Base-by-base conservation (phyloP, 768 basidiomycete genomes). In the Polyporus arcularius region DNA sequence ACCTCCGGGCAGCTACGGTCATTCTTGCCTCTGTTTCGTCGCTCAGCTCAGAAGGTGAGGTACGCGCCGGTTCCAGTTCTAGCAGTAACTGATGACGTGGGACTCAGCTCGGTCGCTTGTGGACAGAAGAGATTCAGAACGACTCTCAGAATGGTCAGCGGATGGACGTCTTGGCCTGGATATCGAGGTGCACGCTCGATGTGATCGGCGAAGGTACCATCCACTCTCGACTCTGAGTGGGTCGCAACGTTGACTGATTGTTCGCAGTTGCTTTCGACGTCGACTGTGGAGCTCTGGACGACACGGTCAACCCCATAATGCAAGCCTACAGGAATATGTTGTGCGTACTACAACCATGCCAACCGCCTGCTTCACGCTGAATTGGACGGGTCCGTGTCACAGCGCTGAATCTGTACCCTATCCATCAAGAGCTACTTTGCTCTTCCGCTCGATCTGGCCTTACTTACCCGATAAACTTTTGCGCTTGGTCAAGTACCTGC, bases 281-380 rank as follows among this genome's bases (percentile, higher is more conserved):
- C 12, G 60, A 70, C 8, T 66, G 70, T 2, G 67, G 64, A 11
- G 59, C 68, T 1, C 58, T 71, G 26, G 69, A 71, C 50, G 57
- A 65, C 26, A 48, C 55, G 5, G 31, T 65, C 31, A 68, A 60
- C 28, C 59, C 57, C 8, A 41, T 69, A 21, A 50, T 64, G 30
- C 53, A 68, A 42, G 66, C 64, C 21, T 70, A 67, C 56, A 63
- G 58, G 40, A 65, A 66, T 58, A 63, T 68, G 63, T 70, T 68
- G 69, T 67, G 39, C 26, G 70, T 59, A 15, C 26, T 38, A 35
- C 35, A 7, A 7, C 35, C 35, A 35, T 35, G 11, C 35, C 7
- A 18, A 31, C 16, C 21, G 21, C 21, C 21, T 26, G 21, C 21
- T 26, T 26, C 21, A 26, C 21, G 21, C 43, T 26, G 21, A 26